A percentile compares a stretch with the other conserved stretches of the same genome.
These are phyloP conservation scores for Rhodotorula sphaerocarpa DNA, from an alignment of 768 basidiomycete genomes.

Conservation along the genomic window DNA sequence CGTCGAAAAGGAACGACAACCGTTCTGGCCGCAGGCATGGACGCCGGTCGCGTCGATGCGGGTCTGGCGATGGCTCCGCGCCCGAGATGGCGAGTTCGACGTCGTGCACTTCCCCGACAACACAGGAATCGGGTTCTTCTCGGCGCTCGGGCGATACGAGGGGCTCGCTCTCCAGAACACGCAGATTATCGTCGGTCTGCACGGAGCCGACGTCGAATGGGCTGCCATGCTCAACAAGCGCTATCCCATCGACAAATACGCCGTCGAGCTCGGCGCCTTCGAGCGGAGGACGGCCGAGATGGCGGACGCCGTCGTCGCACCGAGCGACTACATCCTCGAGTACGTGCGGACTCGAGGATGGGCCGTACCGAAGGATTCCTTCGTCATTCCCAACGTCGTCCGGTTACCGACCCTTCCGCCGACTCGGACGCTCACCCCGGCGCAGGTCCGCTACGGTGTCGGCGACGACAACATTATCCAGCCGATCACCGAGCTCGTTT, in stretches of 20 bases:
- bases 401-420: neutral
- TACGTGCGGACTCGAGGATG: conserved; percentile 19
- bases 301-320: conserved; percentile 34
- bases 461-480: neutral
- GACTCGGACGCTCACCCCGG: neutral
- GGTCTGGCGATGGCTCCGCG: conserved; percentile 19
- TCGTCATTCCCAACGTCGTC: conserved; percentile 33
- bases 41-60: conserved; percentile 30
- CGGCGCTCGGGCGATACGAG: conserved; percentile 17
- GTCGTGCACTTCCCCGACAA: conserved; percentile 36
- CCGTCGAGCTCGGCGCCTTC: conserved; percentile 27
- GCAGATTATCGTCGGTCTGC: conserved; percentile 30
- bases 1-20: conserved; percentile 16
- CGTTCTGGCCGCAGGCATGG: conserved; percentile 30
- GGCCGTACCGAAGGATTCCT: conserved; percentile 7
- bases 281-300: conserved; percentile 26
- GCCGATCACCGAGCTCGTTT: conserved; percentile 30
- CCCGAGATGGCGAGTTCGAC: conserved; percentile 16
- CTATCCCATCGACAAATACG: conserved; percentile 26
- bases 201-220: conserved; percentile 36
- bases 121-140: conserved; percentile 32
- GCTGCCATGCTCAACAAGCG: conserved; percentile 33
- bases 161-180: conserved; percentile 21
- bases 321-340: conserved; percentile 34
- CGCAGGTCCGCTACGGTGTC: neutral